These are phyloP conservation scores for Raffaelea albimanens DNA, from an alignment of 2,329 filamentous ascomycete species.

Conservation along the genomic window DNA sequence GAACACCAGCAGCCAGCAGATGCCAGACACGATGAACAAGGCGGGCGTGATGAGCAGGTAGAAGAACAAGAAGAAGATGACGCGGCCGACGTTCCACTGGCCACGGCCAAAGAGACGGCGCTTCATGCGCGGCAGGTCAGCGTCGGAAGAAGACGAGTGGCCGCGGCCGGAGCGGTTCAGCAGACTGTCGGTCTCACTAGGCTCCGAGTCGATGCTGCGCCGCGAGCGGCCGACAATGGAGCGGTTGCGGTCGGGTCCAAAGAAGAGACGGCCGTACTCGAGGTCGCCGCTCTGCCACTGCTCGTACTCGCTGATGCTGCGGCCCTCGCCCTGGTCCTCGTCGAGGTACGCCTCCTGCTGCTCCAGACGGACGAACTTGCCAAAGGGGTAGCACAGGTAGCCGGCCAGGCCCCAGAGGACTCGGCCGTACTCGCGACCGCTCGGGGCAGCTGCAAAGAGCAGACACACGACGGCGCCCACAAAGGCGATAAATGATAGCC, in stretches of 20 bases:
- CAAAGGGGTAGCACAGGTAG: constrained; percentile 93
- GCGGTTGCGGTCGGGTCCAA: constrained; percentile 69
- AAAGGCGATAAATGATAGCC: constrained; percentile 72
- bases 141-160: constrained; percentile 13
- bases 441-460: constrained; percentile 66
- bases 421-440: constrained; percentile 75
- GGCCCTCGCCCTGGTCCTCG: constrained; percentile 89
- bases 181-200: constrained; percentile 81
- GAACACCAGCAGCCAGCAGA: constrained; percentile 96
- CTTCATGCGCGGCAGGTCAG: constrained; percentile 46
- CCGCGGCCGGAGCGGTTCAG: constrained; percentile 43
- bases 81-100: constrained; percentile 87
- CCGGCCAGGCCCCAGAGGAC: constrained; percentile 75
- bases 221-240: constrained; percentile 81
- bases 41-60: constrained; percentile 84
- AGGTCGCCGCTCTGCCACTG: constrained; percentile 98
- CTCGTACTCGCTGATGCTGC: constrained; percentile 97
- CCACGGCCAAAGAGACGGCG: constrained; percentile 87
- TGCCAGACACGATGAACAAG: constrained; percentile 72
- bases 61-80: constrained; percentile 95
- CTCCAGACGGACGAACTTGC: constrained; percentile 87
- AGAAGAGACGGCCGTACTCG: constrained; percentile 91
- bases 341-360: constrained; percentile 91
- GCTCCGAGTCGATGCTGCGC: constrained; percentile 75
- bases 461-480: constrained; percentile 71